Conservation (phyloP, 768 basidiomycete genomes). For the Leccinum obscurum region DNA sequence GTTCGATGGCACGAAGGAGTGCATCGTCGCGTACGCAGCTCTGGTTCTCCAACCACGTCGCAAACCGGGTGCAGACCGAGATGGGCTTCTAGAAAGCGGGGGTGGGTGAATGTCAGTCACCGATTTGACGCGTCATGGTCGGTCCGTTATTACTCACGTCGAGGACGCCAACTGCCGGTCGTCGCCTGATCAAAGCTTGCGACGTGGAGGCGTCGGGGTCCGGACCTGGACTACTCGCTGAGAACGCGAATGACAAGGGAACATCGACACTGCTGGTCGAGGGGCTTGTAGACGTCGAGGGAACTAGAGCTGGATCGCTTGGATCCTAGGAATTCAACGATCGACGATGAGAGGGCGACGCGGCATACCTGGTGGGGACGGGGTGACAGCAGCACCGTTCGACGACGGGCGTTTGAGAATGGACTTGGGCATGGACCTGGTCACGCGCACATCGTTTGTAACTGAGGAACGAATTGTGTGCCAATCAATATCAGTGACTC, state of each 20-base stretch:
- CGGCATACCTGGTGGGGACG: constrained; percentile 12
- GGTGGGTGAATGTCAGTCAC: not conserved
- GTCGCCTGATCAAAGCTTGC: not conserved
- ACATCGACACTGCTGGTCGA: not conserved
- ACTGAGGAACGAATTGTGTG: not conserved
- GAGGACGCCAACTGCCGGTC: not conserved
- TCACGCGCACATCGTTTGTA: not conserved
- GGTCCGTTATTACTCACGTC: not conserved
- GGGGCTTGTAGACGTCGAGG: not conserved
- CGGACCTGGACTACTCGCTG: not conserved
- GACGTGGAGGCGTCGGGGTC: not conserved
- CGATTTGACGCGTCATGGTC: not conserved
- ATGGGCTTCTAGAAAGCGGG: constrained; percentile 8
- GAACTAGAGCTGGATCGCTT: not conserved
- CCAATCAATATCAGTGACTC: not conserved
- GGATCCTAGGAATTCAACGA: not conserved
- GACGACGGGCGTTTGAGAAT: not conserved
- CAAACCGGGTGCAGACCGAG: constrained; percentile 17
- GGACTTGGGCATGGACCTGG: not conserved
- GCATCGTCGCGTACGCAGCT: not conserved
- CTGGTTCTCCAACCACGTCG: constrained; percentile 19
- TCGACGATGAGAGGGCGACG: not conserved
- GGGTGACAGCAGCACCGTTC: not conserved
- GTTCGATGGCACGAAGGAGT: constrained; percentile 22
- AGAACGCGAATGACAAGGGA: not conserved